These are phyloP conservation scores for Lotus japonicus DNA, from an alignment of 306 rosid genomes.

Conservation along the genomic window DNA sequence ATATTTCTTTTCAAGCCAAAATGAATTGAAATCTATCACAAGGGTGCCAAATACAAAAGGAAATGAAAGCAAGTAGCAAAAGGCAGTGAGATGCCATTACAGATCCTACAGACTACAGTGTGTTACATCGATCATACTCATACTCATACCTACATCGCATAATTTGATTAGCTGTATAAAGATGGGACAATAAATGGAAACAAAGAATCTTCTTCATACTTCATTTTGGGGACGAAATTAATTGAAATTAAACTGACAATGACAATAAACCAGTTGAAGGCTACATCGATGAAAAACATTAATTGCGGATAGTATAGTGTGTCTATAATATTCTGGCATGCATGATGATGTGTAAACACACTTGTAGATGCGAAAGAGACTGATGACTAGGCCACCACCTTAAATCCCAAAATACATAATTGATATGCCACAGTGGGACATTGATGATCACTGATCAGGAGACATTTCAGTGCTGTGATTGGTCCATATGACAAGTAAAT, in stretches of 20 bases:
- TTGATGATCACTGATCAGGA: not conserved
- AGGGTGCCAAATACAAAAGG: too few relatives aligned
- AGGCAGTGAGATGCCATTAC: too few relatives aligned
- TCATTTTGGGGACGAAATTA: not conserved
- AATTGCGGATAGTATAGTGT: not conserved
- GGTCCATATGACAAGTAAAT: slow-evolving; percentile 5
- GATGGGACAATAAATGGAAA: too few relatives aligned
- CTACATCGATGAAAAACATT: not conserved
- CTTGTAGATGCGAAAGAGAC: slow-evolving; percentile 1
- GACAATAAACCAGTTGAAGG: not conserved
- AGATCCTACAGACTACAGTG: too few relatives aligned
- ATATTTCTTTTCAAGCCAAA: too few relatives aligned
- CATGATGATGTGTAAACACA: slow-evolving; percentile 9
- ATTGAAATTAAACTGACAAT: not conserved
- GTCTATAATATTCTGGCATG: not conserved
- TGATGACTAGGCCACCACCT: not conserved
- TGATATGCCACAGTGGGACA: not conserved
- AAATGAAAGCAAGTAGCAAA: too few relatives aligned
- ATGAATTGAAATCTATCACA: too few relatives aligned
- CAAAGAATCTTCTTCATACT: too few relatives aligned
- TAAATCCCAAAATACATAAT: not conserved
- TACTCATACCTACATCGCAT: too few relatives aligned
- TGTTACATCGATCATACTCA: too few relatives aligned
- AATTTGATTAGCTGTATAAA: too few relatives aligned
- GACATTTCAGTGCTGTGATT: slow-evolving; percentile 15